Percentiles rank a stretch among this genome's conserved stretches.
These are phyloP conservation scores for Yamadazyma insecticola DNA, from an alignment of 805 yeast species.

Conservation along the genomic window DNA sequence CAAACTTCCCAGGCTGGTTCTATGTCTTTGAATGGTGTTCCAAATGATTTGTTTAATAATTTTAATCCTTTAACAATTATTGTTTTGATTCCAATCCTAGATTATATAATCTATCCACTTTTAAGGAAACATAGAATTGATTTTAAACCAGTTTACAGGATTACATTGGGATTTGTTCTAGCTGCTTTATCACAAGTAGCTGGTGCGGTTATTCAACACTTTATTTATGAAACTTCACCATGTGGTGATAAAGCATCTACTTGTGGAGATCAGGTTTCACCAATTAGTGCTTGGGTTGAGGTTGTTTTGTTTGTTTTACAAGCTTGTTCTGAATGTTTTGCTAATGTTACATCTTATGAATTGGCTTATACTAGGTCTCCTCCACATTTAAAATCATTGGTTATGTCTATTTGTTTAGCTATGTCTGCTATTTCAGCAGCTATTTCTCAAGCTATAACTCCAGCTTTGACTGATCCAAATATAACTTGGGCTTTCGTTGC, in stretches of 20 bases:
- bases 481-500: conserved; percentile 39
- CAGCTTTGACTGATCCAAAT: conserved; percentile 38
- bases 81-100: conserved; percentile 47
- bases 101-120: conserved; percentile 43
- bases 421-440: conserved; percentile 48
- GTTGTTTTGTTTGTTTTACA: conserved; percentile 8
- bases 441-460: conserved; percentile 37
- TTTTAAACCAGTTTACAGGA: conserved; percentile 42
- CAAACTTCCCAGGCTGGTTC: conserved; percentile 53
- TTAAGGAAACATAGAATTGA: conserved; percentile 38
- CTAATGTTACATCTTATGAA: conserved; percentile 48
- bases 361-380: conserved; percentile 52
- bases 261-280: conserved; percentile 20
- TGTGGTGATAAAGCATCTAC: conserved; percentile 45
- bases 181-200: conserved; percentile 45
- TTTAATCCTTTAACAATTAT: conserved; percentile 54
- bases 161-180: conserved; percentile 43
- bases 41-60: conserved; percentile 52
- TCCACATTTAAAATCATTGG: conserved; percentile 46
- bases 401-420: conserved; percentile 41
- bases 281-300: conserved; percentile 11
- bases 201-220: conserved; percentile 48
- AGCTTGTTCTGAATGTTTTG: conserved; percentile 52
- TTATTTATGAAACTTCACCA: conserved; percentile 45
- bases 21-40: conserved; percentile 49